Evolutionary conservation across 2,329 filamentous ascomycete species (phyloP).

Genomic region (Trichophyton mentagrophytes): DNA sequence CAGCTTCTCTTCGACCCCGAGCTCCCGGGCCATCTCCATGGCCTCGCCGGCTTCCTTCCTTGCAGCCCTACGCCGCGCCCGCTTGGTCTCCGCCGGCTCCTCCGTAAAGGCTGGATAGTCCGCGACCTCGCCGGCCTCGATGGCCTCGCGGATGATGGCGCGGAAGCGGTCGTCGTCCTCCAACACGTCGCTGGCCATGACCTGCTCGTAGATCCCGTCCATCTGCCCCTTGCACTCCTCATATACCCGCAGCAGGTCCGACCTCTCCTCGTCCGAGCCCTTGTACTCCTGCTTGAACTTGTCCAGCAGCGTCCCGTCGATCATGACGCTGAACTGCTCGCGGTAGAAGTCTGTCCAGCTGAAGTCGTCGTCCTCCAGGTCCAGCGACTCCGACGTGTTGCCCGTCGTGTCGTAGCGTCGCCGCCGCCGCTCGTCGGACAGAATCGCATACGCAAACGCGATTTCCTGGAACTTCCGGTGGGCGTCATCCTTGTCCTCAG

Average conservation of each 20-base stretch:
- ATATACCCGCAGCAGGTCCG: conserved; percentile 66
- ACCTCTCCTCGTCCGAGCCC: conserved; percentile 69
- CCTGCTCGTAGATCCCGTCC: conserved; percentile 60
- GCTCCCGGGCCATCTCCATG: conserved; percentile 58
- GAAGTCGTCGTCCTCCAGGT: conserved; percentile 59
- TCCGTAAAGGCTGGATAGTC: conserved; percentile 56
- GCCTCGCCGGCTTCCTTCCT: conserved; percentile 59
- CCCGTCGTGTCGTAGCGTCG: conserved; percentile 83
- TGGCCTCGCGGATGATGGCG: conserved; percentile 66
- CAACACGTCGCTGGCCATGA: conserved; percentile 76
- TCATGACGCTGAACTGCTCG: conserved; percentile 63
- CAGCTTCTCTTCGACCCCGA: conserved; percentile 60
- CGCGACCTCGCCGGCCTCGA: conserved; percentile 54
- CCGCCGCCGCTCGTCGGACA: conserved; percentile 69
- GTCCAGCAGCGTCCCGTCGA: conserved; percentile 62
- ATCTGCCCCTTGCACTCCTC: conserved; percentile 60
- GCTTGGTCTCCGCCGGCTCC: conserved; percentile 55
- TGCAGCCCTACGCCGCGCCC: conserved; percentile 48
- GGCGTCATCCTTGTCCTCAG: conserved; percentile 56
- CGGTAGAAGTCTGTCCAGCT: conserved; percentile 85
- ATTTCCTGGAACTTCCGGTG: conserved; percentile 77
- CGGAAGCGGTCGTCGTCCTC: conserved; percentile 80
- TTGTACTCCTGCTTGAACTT: conserved; percentile 70
- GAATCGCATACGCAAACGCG: conserved; percentile 85
- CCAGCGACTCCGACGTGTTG: conserved; percentile 70